Conservation (phyloP, 306 rosid species). For the Pachyrhizus erosus region DNA sequence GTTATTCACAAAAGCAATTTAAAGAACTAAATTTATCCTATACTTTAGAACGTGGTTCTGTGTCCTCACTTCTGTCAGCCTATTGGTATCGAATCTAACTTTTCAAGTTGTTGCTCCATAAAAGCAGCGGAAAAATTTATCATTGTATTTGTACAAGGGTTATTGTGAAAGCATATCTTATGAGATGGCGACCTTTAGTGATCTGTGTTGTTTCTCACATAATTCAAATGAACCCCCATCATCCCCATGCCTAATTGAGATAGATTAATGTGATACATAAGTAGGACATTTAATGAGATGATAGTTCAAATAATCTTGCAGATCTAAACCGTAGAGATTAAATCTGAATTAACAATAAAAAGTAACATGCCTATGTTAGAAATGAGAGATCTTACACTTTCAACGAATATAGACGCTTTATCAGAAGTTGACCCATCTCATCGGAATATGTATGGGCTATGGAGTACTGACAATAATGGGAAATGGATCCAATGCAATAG, state of each 20-base stretch:
- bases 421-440: constrained; percentile 31
- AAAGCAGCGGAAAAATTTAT: not conserved
- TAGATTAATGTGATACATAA: not conserved
- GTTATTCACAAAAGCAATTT: constrained; percentile 1
- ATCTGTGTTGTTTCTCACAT: not conserved
- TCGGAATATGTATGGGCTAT: not conserved
- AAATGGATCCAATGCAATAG: constrained; percentile 19
- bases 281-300: not conserved
- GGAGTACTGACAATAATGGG: constrained; percentile 22
- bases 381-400: not conserved
- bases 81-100: not conserved
- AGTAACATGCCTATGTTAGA: not conserved
- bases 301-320: not conserved
- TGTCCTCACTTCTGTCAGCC: not conserved
- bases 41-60: constrained; percentile 5
- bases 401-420: constrained; percentile 15
- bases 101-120: not conserved
- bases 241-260: not conserved
- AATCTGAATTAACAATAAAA: not conserved
- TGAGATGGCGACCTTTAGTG: not conserved
- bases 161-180: not conserved
- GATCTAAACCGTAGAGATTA: not conserved
- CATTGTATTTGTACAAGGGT: not conserved
- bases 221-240: not conserved
- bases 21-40: not conserved